These are phyloP conservation scores for Stramenopiles sp. DNA, from an alignment of 352 stramenopile genomes.

Conservation along the genomic window DNA sequence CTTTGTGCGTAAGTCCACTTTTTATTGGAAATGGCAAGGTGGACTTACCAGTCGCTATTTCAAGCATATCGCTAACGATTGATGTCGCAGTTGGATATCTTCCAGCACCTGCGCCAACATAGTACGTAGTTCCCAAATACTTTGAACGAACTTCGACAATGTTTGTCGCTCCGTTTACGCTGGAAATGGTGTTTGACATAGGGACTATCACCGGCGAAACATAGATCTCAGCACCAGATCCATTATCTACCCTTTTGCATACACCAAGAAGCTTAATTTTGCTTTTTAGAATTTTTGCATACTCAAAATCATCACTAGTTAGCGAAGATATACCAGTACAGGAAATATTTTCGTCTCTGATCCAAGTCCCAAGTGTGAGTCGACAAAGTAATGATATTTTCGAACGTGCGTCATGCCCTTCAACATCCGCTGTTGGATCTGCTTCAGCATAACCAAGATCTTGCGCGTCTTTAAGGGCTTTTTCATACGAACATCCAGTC, in stretches of 20 bases:
- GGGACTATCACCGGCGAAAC: conserved; percentile 77
- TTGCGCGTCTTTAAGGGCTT: conserved; percentile 74
- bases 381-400: conserved; percentile 88
- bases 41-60: conserved; percentile 58
- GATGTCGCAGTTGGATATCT: conserved; percentile 85
- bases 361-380: conserved; percentile 67
- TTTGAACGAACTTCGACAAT: conserved; percentile 41
- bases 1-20: conserved; percentile 38
- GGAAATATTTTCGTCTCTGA: conserved; percentile 59
- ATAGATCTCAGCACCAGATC: conserved; percentile 49
- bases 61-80: conserved; percentile 80
- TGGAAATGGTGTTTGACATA: conserved; percentile 59
- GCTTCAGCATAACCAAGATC: conserved; percentile 72
- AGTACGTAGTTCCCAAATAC: conserved; percentile 68
- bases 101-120: conserved; percentile 71
- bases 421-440: conserved; percentile 81
- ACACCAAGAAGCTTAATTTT: conserved; percentile 87
- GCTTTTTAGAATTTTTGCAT: conserved; percentile 77
- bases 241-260: conserved; percentile 41
- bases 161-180: conserved; percentile 62
- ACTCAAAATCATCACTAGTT: conserved; percentile 70
- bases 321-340: conserved; percentile 77
- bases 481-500: conserved; percentile 66
- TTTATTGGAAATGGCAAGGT: conserved; percentile 56
- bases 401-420: conserved; percentile 79